Evolutionary conservation across 139 green algal genomes (phyloP).

Genomic region (Chlorella sp.): DNA sequence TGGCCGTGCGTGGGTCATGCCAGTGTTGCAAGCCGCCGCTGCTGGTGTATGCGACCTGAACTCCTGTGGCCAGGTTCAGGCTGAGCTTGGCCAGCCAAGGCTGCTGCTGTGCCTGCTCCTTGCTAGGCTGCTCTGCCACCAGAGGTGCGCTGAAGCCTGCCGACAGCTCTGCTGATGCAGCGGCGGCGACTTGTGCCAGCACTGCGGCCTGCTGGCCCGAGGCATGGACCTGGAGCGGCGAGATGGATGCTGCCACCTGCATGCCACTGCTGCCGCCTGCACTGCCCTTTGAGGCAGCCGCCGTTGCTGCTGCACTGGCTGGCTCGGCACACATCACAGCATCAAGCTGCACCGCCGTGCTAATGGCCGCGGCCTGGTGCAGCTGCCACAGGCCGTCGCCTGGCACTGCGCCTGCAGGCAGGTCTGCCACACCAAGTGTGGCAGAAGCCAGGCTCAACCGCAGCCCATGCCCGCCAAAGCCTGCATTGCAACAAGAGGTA

Average conservation of each 20-base stretch:
- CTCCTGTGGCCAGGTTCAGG: not conserved
- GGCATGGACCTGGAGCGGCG: conserved; percentile 6
- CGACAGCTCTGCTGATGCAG: not conserved
- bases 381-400: conserved; percentile 23
- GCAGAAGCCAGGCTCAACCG: not conserved
- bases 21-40: conserved; percentile 1
- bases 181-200: not conserved
- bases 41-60: conserved; percentile 9
- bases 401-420: not conserved
- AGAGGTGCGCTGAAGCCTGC: conserved; percentile 17
- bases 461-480: conserved; percentile 20
- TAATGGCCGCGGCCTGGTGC: conserved; percentile 1
- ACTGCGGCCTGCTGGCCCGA: conserved; percentile 35
- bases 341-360: not conserved
- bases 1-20: not conserved
- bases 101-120: not conserved
- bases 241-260: not conserved
- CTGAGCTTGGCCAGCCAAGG: conserved; percentile 6
- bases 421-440: conserved; percentile 12
- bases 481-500: not conserved
- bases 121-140: not conserved
- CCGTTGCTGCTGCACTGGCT: not conserved
- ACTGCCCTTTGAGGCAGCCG: not conserved
- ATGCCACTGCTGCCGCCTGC: not conserved
- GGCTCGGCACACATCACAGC: not conserved